These are phyloP conservation scores for Obba rivulosa DNA, from an alignment of 768 basidiomycete genomes.

Conservation along the genomic window DNA sequence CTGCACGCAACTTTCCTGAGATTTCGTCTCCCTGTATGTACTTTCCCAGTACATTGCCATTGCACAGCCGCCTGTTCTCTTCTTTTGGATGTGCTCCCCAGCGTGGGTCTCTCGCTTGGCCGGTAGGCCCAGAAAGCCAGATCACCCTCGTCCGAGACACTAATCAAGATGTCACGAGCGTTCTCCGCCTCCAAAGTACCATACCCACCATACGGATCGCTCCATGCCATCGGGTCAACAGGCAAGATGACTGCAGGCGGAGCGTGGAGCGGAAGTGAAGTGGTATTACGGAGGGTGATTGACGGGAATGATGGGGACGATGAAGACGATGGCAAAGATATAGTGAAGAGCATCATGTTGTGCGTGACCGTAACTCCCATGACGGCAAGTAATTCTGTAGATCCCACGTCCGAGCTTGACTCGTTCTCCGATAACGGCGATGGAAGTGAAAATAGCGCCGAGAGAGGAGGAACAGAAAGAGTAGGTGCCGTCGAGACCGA, in stretches of 20 bases:
- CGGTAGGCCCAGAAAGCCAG: conserved; percentile 82
- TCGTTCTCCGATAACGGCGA: conserved; percentile 20
- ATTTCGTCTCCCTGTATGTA: conserved; percentile 62
- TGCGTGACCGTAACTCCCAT: conserved; percentile 58
- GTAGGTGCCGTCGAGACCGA: conserved; percentile 19
- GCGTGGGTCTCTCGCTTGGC: not conserved
- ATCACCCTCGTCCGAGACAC: conserved; percentile 69
- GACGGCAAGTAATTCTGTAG: too few species aligned
- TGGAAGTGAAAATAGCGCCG: conserved; percentile 63
- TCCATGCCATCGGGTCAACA: conserved; percentile 89
- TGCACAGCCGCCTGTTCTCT: not conserved
- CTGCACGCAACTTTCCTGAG: conserved; percentile 79
- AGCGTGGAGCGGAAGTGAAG: conserved; percentile 45
- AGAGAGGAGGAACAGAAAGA: conserved; percentile 45
- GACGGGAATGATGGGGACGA: conserved; percentile 19
- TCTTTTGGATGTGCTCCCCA: not conserved
- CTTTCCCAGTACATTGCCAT: conserved; percentile 70
- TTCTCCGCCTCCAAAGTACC: conserved; percentile 6
- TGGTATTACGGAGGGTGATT: conserved; percentile 43
- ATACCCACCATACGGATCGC: conserved; percentile 17
- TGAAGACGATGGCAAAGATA: conserved; percentile 16
- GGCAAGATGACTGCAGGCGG: conserved; percentile 51
- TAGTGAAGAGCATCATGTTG: conserved; percentile 52
- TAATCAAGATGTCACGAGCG: conserved; percentile 70
- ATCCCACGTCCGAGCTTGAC: too few species aligned